These are phyloP conservation scores for Exserohilum rostratum DNA, from an alignment of 2,329 filamentous ascomycete genomes.

Conservation along the genomic window DNA sequence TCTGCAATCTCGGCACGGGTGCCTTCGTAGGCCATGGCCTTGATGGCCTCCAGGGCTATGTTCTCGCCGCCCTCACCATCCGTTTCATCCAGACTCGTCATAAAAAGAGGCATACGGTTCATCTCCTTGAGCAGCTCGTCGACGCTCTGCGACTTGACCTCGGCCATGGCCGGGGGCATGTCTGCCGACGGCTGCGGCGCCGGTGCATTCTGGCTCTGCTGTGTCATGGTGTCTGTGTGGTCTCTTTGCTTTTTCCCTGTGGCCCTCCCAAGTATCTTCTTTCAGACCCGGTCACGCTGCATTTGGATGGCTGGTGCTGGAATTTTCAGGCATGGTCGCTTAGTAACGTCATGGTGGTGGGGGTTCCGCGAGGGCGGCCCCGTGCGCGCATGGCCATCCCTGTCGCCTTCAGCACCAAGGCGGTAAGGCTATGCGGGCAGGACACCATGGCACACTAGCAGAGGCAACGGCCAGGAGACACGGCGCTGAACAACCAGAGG, in stretches of 20 bases:
- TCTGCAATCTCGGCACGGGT: conserved; percentile 80
- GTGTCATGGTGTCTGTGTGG: conserved; percentile 30
- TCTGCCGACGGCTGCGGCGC: conserved; percentile 46
- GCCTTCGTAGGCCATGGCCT: conserved; percentile 91
- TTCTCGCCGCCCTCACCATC: conserved; percentile 73
- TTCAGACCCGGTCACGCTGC: conserved; percentile 1
- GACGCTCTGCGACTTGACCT: conserved; percentile 60
- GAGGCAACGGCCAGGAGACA: conserved; percentile 6
- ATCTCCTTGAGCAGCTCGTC: conserved; percentile 69
- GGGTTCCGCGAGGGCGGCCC: conserved; percentile 7
- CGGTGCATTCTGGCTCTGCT: conserved; percentile 14
- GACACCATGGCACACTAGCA: neutral
- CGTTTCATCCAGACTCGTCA: conserved; percentile 80
- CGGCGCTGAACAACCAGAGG: conserved; percentile 12
- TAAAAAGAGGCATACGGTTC: conserved; percentile 84
- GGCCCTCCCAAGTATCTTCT: too few species aligned
- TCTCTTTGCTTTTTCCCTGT: neutral
- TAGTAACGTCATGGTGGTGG: conserved; percentile 25
- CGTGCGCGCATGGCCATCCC: neutral
- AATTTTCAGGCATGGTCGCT: conserved; percentile 29
- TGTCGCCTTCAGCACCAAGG: neutral
- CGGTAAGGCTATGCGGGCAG: neutral
- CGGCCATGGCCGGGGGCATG: conserved; percentile 65
- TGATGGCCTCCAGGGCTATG: conserved; percentile 81
- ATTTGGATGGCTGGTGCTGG: conserved; percentile 2